phyloP scores from a whole-genome alignment of 1,284 basidiomycete species.

The Sanghuangporus weigelae region DNA sequence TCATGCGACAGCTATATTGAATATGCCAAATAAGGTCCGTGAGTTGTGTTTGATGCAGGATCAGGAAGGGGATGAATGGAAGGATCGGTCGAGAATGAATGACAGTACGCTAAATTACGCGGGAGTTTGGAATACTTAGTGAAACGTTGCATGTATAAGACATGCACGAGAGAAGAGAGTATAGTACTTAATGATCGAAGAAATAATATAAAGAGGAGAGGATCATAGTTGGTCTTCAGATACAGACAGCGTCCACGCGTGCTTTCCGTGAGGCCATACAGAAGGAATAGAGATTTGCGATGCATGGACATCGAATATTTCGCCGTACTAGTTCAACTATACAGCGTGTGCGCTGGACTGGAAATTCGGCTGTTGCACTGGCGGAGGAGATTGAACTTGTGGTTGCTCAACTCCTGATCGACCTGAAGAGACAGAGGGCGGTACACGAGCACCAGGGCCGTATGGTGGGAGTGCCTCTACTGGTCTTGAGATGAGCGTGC shows the following conservation, averaged over 20 bases:
- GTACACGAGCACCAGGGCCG: conserved; percentile 19
- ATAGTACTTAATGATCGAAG: neutral
- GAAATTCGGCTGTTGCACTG: conserved; percentile 9
- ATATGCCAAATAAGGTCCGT: neutral
- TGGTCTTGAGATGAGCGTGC: conserved; percentile 46
- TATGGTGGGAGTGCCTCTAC: conserved; percentile 56
- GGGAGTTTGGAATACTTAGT: neutral
- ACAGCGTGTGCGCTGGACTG: conserved; percentile 8
- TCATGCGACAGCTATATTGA: neutral
- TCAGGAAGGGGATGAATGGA: neutral
- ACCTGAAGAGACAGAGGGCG: neutral
- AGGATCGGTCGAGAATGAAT: neutral
- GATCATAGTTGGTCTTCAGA: neutral
- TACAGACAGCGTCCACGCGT: neutral
- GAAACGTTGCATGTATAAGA: neutral
- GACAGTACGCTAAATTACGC: neutral
- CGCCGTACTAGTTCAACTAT: neutral
- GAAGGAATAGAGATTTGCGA: neutral
- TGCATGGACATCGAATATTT: neutral
- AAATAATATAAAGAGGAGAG: neutral
- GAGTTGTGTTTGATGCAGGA: too few relatives aligned
- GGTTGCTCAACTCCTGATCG: neutral
- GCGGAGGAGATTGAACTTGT: neutral
- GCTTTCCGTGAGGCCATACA: neutral
- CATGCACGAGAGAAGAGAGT: neutral